phyloP scores from a whole-genome alignment of 202 grass and related monocot species.

The Hordeum pubiflorum region DNA sequence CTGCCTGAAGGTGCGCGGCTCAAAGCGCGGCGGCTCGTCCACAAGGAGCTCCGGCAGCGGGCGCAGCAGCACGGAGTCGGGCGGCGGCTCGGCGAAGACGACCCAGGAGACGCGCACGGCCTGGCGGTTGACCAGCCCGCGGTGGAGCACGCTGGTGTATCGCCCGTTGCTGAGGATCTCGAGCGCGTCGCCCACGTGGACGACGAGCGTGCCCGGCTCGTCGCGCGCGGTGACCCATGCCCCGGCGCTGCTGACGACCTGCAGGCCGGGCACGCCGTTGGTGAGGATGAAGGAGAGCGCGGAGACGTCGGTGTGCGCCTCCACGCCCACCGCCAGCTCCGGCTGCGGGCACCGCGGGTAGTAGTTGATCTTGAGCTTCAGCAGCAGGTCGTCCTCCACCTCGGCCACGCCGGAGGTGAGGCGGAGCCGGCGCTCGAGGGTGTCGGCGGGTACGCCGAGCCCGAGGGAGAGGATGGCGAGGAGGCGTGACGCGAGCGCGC shows the following conservation, averaged over 20 bases:
- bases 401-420: too few relatives aligned
- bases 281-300: slow-evolving; percentile 82
- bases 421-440: slow-evolving; percentile 40
- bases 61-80: slow-evolving; percentile 39
- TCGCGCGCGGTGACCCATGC: slow-evolving; percentile 57
- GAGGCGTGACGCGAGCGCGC: slow-evolving; percentile 38
- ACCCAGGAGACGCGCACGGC: slow-evolving; percentile 86
- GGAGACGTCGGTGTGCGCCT: slow-evolving; percentile 82
- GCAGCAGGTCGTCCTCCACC: slow-evolving; percentile 30
- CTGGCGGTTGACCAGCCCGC: slow-evolving; percentile 73
- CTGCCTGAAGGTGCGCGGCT: slow-evolving; percentile 62
- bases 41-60: slow-evolving; percentile 55
- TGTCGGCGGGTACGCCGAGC: slow-evolving; percentile 11
- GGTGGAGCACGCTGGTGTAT: slow-evolving; percentile 93
- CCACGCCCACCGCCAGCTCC: slow-evolving; percentile 71
- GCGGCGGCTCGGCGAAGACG: slow-evolving; percentile 84
- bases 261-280: slow-evolving; percentile 70
- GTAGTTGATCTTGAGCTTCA: slow-evolving; percentile 94
- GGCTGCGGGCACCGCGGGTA: slow-evolving; percentile 84
- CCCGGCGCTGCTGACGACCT: slow-evolving; percentile 37
- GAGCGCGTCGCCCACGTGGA: slow-evolving; percentile 77
- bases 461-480: slow-evolving; percentile 61
- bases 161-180: slow-evolving; percentile 80
- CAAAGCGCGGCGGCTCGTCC: slow-evolving; percentile 32
- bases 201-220: slow-evolving; percentile 47